Evolutionary conservation across 2,329 filamentous ascomycete genomes (phyloP).

Genomic region (Pseudogymnoascus sp.): DNA sequence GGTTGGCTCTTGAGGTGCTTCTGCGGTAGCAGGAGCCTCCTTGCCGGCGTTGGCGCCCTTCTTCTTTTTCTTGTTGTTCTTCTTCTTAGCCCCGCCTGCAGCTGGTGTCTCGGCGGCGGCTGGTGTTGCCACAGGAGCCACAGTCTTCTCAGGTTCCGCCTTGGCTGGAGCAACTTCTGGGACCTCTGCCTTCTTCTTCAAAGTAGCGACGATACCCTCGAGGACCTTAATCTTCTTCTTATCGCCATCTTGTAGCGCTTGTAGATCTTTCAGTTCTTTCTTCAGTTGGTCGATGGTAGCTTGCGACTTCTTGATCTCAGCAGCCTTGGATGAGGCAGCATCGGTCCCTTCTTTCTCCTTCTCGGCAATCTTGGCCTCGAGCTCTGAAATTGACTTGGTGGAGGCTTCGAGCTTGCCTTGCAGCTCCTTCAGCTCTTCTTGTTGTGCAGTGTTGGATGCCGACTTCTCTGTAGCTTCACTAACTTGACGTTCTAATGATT

Average conservation of each 20-base stretch:
- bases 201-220: slow-evolving; percentile 29
- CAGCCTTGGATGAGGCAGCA: not conserved
- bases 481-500: slow-evolving; percentile 39
- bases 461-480: slow-evolving; percentile 41
- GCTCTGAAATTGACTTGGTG: slow-evolving; percentile 14
- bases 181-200: slow-evolving; percentile 36
- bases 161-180: slow-evolving; percentile 35
- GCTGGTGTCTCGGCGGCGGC: slow-evolving; percentile 11
- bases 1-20: slow-evolving; percentile 32
- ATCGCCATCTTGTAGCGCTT: slow-evolving; percentile 14
- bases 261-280: slow-evolving; percentile 17
- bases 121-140: slow-evolving; percentile 18
- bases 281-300: slow-evolving; percentile 23
- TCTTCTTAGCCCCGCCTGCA: slow-evolving; percentile 48
- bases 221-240: slow-evolving; percentile 13
- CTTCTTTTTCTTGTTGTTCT: slow-evolving; percentile 86
- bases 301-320: slow-evolving; percentile 18
- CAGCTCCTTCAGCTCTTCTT: slow-evolving; percentile 39
- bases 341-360: slow-evolving; percentile 13
- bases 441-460: slow-evolving; percentile 35
- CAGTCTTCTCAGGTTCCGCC: slow-evolving; percentile 37
- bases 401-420: slow-evolving; percentile 27
- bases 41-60: slow-evolving; percentile 43
- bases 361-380: not conserved
- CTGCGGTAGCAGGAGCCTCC: slow-evolving; percentile 21